Conservation (phyloP, 441 rosid genomes). For the Croton laevigatus region DNA sequence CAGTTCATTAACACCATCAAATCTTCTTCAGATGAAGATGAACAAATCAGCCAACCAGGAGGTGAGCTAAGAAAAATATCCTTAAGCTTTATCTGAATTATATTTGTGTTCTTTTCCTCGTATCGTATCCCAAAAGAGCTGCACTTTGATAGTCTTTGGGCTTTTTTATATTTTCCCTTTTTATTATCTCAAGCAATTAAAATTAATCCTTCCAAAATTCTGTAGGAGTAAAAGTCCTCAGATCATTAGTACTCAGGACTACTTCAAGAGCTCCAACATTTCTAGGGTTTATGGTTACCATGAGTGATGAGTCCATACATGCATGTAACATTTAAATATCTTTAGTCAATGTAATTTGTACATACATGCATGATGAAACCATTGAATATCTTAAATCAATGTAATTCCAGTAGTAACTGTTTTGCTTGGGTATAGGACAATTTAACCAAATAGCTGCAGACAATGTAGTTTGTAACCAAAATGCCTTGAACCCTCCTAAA, state of each 20-base stretch:
- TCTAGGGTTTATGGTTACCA: background rate
- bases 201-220: background rate
- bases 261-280: background rate
- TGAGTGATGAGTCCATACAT: background rate
- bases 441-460: too few relatives aligned
- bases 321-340: background rate
- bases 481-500: too few relatives aligned
- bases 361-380: background rate
- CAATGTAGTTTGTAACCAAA: too few relatives aligned
- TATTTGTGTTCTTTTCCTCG: background rate
- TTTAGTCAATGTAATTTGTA: background rate
- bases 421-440: background rate
- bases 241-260: background rate
- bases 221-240: background rate
- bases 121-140: background rate
- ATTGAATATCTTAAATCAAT: background rate
- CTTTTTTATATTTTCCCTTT: too few relatives aligned
- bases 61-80: background rate
- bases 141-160: background rate
- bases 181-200: background rate
- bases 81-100: background rate
- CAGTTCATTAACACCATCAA: too few relatives aligned
- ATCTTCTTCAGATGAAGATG: too few relatives aligned
- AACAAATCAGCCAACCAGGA: too few relatives aligned
- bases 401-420: background rate